These are phyloP conservation scores for Crithidia thermophila DNA, from an alignment of 208 protist genomes.

Conservation along the genomic window DNA sequence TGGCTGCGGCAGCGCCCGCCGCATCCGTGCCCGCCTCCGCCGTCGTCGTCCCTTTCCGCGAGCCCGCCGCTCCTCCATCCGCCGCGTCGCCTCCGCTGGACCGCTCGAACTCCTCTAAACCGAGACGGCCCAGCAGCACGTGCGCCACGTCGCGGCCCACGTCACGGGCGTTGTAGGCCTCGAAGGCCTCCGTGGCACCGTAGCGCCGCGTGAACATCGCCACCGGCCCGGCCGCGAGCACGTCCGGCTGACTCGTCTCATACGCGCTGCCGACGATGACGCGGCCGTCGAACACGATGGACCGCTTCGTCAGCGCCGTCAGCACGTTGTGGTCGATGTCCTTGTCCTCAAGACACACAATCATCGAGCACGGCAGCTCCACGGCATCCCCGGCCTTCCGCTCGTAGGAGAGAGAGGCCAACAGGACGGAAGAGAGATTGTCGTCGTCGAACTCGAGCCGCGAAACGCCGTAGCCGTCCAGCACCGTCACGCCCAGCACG, in stretches of 20 bases:
- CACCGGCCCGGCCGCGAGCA: slow-evolving; percentile 91
- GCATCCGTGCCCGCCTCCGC: neutral
- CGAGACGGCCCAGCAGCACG: slow-evolving; percentile 76
- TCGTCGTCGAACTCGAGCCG: slow-evolving; percentile 89
- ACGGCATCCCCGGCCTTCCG: slow-evolving; percentile 62
- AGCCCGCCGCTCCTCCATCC: too few relatives aligned
- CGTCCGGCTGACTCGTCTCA: slow-evolving; percentile 77
- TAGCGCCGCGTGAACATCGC: slow-evolving; percentile 94
- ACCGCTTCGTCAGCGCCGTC: slow-evolving; percentile 87
- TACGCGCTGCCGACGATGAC: slow-evolving; percentile 92
- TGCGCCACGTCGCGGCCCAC: slow-evolving; percentile 77
- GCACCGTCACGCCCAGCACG: slow-evolving; percentile 77
- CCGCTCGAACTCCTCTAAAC: slow-evolving; percentile 75
- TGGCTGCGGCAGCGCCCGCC: neutral
- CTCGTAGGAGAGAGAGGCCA: slow-evolving; percentile 57
- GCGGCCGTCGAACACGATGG: slow-evolving; percentile 94
- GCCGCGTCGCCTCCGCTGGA: neutral
- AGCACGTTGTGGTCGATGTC: slow-evolving; percentile 91
- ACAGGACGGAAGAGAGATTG: slow-evolving; percentile 65
- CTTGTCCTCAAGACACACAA: slow-evolving; percentile 88
- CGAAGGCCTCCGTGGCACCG: slow-evolving; percentile 81
- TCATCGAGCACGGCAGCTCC: slow-evolving; percentile 82
- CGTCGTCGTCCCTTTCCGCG: neutral
- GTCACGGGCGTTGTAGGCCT: slow-evolving; percentile 85
- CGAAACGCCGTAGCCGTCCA: slow-evolving; percentile 75